Conservation (phyloP, 129 eudicot species). For the Logfia minima region DNA sequence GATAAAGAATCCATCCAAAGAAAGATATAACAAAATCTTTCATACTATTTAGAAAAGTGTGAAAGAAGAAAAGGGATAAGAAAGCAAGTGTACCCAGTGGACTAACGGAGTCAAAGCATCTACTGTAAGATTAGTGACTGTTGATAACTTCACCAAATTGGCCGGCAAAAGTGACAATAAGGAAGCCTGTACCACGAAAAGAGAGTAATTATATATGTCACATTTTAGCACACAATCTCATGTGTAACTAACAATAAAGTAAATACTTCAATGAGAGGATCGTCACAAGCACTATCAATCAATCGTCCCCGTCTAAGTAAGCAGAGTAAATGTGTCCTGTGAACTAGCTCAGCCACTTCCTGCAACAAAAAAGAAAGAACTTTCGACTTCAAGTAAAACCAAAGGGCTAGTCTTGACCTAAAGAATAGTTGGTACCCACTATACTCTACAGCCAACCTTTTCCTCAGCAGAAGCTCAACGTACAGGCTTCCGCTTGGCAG, state of each 20-base stretch:
- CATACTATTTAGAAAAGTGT: background rate
- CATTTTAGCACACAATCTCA: background rate
- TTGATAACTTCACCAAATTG: slow-evolving; percentile 57
- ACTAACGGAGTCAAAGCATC: slow-evolving; percentile 68
- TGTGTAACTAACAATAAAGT: background rate
- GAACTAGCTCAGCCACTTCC: slow-evolving; percentile 84
- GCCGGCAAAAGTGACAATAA: slow-evolving; percentile 74
- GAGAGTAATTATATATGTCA: background rate
- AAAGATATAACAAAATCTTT: background rate
- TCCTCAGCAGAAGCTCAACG: slow-evolving; percentile 87
- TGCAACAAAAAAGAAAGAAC: slow-evolving; percentile 29
- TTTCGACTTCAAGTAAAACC: slow-evolving; percentile 2
- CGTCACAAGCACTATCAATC: slow-evolving; percentile 74
- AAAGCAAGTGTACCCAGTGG: slow-evolving; percentile 60
- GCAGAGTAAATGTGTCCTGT: slow-evolving; percentile 83
- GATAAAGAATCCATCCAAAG: slow-evolving; percentile 20
- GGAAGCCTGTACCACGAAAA: slow-evolving; percentile 59
- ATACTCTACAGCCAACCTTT: slow-evolving; percentile 49
- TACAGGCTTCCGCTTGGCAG: slow-evolving; percentile 52
- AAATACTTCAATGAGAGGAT: slow-evolving; percentile 84
- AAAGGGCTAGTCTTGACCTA: background rate
- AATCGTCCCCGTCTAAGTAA: slow-evolving; percentile 82
- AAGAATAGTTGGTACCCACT: slow-evolving; percentile 2
- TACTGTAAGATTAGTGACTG: slow-evolving; percentile 55
- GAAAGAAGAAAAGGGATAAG: slow-evolving; percentile 17